A percentile compares a stretch with the other conserved stretches of the same genome.
phyloP scores from a whole-genome alignment of 768 basidiomycete genomes.

The Xerocomellus chrysenteron region DNA sequence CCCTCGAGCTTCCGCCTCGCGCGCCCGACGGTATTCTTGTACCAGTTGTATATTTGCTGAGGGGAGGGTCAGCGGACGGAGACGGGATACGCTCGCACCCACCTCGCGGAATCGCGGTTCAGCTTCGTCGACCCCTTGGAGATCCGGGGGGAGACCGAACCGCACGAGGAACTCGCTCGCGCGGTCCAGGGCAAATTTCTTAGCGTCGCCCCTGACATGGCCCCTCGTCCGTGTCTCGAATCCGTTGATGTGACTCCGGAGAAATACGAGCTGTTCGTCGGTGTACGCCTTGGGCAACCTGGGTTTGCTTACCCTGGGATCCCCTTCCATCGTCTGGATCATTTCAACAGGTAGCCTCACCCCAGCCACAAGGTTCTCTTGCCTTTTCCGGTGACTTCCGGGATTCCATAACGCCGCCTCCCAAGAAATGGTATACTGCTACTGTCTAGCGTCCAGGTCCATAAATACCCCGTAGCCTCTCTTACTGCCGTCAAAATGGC shows the following conservation, averaged over 20 bases:
- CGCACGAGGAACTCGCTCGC: slow-evolving; percentile 59
- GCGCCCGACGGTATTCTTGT: slow-evolving; percentile 67
- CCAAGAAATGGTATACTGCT: too few relatives aligned
- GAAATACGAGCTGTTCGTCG: slow-evolving; percentile 59
- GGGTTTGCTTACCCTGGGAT: slow-evolving; percentile 66
- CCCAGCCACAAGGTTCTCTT: slow-evolving; percentile 22
- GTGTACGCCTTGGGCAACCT: slow-evolving; percentile 65
- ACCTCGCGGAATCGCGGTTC: slow-evolving; percentile 65
- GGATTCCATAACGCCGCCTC: slow-evolving; percentile 11
- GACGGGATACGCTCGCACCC: slow-evolving; percentile 1
- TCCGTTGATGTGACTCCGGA: slow-evolving; percentile 51
- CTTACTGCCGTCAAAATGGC: too few relatives aligned
- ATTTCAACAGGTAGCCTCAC: background rate
- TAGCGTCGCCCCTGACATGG: slow-evolving; percentile 63
- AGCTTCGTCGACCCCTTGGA: slow-evolving; percentile 53
- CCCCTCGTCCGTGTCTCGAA: slow-evolving; percentile 61
- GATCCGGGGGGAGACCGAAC: slow-evolving; percentile 59
- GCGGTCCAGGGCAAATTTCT: slow-evolving; percentile 64
- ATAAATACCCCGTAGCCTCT: too few relatives aligned
- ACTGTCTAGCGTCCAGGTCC: too few relatives aligned
- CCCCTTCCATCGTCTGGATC: slow-evolving; percentile 39
- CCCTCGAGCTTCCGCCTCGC: slow-evolving; percentile 59
- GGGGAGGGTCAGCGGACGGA: background rate
- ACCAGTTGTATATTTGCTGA: slow-evolving; percentile 74
- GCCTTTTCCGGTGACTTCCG: slow-evolving; percentile 22